Evolutionary conservation across 495 filamentous ascomycete genomes (phyloP).

Genomic region (Aspergillus sparsus): DNA sequence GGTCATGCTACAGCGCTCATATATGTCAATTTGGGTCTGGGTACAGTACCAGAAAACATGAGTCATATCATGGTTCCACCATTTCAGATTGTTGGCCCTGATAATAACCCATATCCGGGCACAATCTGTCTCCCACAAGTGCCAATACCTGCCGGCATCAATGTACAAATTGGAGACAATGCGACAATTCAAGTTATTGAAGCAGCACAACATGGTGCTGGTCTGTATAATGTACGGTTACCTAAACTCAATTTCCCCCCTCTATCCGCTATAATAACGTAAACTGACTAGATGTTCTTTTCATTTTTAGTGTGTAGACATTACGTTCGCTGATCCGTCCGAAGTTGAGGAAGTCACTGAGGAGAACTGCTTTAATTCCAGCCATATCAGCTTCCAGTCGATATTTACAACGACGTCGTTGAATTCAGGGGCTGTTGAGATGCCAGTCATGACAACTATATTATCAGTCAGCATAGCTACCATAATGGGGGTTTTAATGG

Average conservation of each 20-base stretch:
- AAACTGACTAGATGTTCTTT: constrained; percentile 20
- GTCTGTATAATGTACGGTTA: constrained; percentile 81
- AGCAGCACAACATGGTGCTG: constrained; percentile 83
- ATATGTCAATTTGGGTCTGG: constrained; percentile 93
- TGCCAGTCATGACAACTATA: constrained; percentile 17
- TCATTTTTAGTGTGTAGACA: constrained; percentile 78
- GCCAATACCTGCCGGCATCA: constrained; percentile 74
- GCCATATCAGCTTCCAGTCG: constrained; percentile 69
- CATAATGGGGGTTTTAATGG: constrained; percentile 25
- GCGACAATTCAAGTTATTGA: constrained; percentile 96
- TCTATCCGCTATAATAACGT: background rate
- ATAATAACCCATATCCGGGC: constrained; percentile 78
- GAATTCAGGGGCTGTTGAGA: constrained; percentile 37
- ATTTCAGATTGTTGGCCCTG: constrained; percentile 84
- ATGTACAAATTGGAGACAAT: constrained; percentile 76
- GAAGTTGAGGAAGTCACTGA: constrained; percentile 72
- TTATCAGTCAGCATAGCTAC: constrained; percentile 30
- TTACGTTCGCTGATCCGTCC: constrained; percentile 73
- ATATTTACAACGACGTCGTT: constrained; percentile 68
- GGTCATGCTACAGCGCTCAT: constrained; percentile 84
- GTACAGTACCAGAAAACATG: constrained; percentile 82
- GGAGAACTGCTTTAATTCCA: constrained; percentile 83
- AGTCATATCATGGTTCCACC: constrained; percentile 79
- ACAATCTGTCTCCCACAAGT: constrained; percentile 90
- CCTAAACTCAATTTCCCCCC: background rate